These are phyloP conservation scores for Purshia tridentata DNA, from an alignment of 306 rosid genomes.

Conservation along the genomic window DNA sequence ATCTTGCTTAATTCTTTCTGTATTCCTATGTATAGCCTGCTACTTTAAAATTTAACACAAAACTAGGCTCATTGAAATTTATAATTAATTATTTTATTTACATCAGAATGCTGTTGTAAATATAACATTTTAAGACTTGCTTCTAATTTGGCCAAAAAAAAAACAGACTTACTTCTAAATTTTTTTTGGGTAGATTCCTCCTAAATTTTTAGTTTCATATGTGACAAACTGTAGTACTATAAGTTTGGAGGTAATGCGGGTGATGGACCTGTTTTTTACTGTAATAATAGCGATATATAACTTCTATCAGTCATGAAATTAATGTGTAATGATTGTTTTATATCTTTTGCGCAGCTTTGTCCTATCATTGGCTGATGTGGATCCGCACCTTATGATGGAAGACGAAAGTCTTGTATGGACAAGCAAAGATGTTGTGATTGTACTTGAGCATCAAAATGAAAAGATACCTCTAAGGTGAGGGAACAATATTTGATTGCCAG, in stretches of 20 bases:
- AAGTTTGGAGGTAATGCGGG: neutral
- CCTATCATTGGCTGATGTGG: conserved; percentile 94
- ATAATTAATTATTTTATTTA: neutral
- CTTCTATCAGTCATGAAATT: neutral
- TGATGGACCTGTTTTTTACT: neutral
- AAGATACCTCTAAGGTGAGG: conserved; percentile 87
- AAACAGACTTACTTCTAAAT: neutral
- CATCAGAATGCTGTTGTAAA: neutral
- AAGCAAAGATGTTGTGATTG: conserved; percentile 86
- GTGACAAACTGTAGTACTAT: neutral
- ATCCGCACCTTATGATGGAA: conserved; percentile 89
- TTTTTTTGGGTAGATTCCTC: no score
- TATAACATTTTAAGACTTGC: neutral
- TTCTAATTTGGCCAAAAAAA: no score
- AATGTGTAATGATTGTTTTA: neutral
- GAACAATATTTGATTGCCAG: conserved; percentile 23
- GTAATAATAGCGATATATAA: neutral
- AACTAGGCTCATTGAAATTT: neutral
- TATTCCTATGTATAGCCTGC: neutral
- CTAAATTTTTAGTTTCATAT: no score
- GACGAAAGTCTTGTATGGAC: conserved; percentile 95
- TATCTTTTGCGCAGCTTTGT: conserved; percentile 58
- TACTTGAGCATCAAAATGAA: conserved; percentile 89
- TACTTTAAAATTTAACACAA: neutral
- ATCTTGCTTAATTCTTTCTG: no score